Conservation (phyloP, 2,329 filamentous ascomycete species). For the Penicillium sumatraense region DNA sequence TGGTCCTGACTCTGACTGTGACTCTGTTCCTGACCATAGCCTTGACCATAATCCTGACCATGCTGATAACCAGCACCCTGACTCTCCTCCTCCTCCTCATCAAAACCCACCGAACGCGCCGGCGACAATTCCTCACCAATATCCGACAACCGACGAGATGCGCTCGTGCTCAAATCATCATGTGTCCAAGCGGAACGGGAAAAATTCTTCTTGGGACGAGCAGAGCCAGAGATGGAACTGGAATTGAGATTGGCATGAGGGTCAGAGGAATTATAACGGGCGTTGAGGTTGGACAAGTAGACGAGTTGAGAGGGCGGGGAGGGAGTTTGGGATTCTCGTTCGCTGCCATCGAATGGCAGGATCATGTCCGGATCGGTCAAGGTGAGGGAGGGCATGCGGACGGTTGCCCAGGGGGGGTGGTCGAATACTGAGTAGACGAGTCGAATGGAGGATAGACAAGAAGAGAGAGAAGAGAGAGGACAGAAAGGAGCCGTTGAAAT, state of each 20-base stretch:
- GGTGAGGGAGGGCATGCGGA: conserved; percentile 73
- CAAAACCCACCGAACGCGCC: conserved; percentile 25
- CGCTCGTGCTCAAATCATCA: conserved; percentile 36
- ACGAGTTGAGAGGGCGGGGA: conserved; percentile 58
- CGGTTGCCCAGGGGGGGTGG: conserved; percentile 11
- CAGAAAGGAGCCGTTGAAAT: conserved; percentile 8
- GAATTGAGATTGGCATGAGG: conserved; percentile 8
- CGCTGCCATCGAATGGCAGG: conserved; percentile 72
- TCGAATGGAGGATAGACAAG: conserved; percentile 1
- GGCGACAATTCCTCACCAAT: conserved; percentile 49
- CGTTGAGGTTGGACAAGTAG: conserved; percentile 49
- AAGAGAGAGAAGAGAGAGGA: background rate
- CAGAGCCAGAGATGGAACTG: conserved; percentile 3
- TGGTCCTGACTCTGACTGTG: too few relatives aligned
- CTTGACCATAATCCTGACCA: background rate
- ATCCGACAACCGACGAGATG: conserved; percentile 49
- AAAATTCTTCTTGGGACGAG: conserved; percentile 33
- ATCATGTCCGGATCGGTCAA: conserved; percentile 96
- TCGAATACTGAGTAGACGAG: background rate
- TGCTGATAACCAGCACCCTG: background rate
- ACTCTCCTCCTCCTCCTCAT: conserved; percentile 9
- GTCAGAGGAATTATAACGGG: conserved; percentile 35
- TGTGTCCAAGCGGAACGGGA: conserved; percentile 41
- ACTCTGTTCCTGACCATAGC: background rate
- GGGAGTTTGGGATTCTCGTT: conserved; percentile 52